phyloP scores from a whole-genome alignment of 192 early-diverging fungal genomes.

The Lunasporangiospora selenospora region DNA sequence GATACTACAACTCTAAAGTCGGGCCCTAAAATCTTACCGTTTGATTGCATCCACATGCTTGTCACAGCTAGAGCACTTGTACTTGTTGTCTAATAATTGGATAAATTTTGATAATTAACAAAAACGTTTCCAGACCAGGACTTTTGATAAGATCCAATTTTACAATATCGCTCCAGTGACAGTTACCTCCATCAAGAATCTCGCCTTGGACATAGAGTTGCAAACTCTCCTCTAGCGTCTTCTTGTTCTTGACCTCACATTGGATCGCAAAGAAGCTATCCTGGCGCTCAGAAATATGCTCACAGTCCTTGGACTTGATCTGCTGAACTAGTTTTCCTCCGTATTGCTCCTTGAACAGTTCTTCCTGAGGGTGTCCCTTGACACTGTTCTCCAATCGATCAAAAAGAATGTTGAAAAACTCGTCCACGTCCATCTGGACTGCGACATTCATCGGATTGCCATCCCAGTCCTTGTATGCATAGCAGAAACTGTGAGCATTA shows the following conservation, averaged over 20 bases:
- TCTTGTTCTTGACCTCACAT: constrained; percentile 66
- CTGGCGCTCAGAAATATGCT: constrained; percentile 58
- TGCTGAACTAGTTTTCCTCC: constrained; percentile 65
- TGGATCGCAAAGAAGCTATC: constrained; percentile 60
- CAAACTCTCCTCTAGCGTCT: constrained; percentile 59
- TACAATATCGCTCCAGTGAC: not conserved
- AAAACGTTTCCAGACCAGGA: not conserved
- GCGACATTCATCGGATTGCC: constrained; percentile 60
- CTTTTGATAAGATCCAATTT: constrained; percentile 3
- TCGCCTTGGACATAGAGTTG: constrained; percentile 65
- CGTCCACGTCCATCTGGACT: constrained; percentile 68
- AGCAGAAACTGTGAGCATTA: constrained; percentile 55
- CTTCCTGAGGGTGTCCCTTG: constrained; percentile 51
- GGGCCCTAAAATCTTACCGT: constrained; percentile 19
- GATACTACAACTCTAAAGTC: no score
- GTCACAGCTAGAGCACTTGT: constrained; percentile 57
- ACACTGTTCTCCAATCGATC: constrained; percentile 60
- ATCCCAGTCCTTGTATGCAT: constrained; percentile 59
- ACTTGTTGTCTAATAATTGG: constrained; percentile 51
- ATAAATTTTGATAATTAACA: not conserved
- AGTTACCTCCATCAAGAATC: constrained; percentile 59
- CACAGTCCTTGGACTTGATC: constrained; percentile 62
- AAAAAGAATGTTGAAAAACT: constrained; percentile 65
- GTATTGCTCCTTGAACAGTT: constrained; percentile 59
- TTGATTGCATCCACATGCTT: constrained; percentile 67